These are phyloP conservation scores for Benincasa hispida DNA, from an alignment of 306 rosid genomes.

Conservation along the genomic window DNA sequence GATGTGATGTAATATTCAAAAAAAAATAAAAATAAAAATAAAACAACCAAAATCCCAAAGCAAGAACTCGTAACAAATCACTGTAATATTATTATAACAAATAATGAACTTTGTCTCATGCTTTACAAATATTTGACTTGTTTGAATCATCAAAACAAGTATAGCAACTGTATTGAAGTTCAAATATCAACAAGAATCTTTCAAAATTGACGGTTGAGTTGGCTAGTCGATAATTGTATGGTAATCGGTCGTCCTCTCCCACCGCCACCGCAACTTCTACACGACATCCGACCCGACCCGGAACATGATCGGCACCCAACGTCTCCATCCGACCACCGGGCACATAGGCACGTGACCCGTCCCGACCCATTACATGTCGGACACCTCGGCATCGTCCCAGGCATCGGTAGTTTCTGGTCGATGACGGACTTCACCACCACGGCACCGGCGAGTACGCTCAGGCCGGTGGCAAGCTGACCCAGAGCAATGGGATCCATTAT, in stretches of 20 bases:
- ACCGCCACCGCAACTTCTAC: slow-evolving; percentile 69
- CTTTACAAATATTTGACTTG: not conserved
- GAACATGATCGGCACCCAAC: slow-evolving; percentile 62
- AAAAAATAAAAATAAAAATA: no score
- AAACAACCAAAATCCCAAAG: no score
- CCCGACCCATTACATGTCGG: slow-evolving; percentile 79
- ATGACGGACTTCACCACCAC: slow-evolving; percentile 55
- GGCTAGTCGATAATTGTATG: not conserved
- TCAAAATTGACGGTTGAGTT: not conserved
- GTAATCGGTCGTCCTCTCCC: slow-evolving; percentile 81
- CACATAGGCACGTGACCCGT: slow-evolving; percentile 58
- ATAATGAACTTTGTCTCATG: no score
- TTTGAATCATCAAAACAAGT: no score
- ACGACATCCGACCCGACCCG: slow-evolving; percentile 71
- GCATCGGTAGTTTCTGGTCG: slow-evolving; percentile 66
- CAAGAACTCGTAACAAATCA: no score
- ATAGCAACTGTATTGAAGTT: no score
- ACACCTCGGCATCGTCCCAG: slow-evolving; percentile 59
- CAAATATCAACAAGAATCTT: not conserved
- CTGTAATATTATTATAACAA: no score
- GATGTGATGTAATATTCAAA: no score
- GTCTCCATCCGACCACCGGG: slow-evolving; percentile 82
- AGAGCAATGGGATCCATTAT: slow-evolving; percentile 46
- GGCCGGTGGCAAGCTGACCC: slow-evolving; percentile 75
- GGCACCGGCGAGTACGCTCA: slow-evolving; percentile 76